phyloP scores from a whole-genome alignment of 441 rosid species.

The Erysimum cheiri region DNA sequence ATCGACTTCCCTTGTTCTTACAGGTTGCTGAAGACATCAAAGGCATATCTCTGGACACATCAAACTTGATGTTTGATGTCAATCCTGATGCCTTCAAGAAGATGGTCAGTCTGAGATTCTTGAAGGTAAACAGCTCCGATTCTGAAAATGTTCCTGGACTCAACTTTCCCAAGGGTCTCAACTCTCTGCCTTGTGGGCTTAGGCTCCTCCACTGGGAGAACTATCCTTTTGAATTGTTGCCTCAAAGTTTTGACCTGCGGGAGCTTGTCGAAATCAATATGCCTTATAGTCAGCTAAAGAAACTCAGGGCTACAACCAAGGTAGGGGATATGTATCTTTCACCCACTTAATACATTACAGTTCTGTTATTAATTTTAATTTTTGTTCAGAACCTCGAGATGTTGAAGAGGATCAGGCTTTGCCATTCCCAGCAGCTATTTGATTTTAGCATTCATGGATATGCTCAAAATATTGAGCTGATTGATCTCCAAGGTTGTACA shows the following conservation, averaged over 20 bases:
- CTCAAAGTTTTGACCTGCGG: slow-evolving; percentile 1
- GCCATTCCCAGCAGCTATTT: slow-evolving; percentile 26
- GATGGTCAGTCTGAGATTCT: slow-evolving; percentile 32
- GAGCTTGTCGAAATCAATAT: slow-evolving; percentile 40
- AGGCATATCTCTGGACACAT: slow-evolving; percentile 35
- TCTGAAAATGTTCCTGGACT: neutral
- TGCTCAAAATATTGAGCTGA: slow-evolving; percentile 25
- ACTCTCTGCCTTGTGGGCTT: slow-evolving; percentile 30
- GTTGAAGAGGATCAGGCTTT: slow-evolving; percentile 30
- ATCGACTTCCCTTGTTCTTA: neutral
- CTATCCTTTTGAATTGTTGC: slow-evolving; percentile 40
- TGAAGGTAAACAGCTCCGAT: neutral
- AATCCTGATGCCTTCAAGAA: slow-evolving; percentile 20
- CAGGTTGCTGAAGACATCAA: slow-evolving; percentile 31
- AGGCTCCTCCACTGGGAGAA: slow-evolving; percentile 42
- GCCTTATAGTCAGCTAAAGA: neutral
- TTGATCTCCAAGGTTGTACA: slow-evolving; percentile 41
- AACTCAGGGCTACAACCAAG: too few species aligned
- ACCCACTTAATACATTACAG: too few species aligned
- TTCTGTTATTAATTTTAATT: too few species aligned
- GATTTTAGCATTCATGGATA: neutral
- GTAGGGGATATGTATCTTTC: too few species aligned
- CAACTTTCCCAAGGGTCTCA: slow-evolving; percentile 16
- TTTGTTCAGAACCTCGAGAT: slow-evolving; percentile 5
- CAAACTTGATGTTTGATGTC: slow-evolving; percentile 15